Evolutionary conservation across 1,139 yeast genomes (phyloP), one percentile per base, ranked within the genome.

Genomic region (Arxiozyma bovina): DNA sequence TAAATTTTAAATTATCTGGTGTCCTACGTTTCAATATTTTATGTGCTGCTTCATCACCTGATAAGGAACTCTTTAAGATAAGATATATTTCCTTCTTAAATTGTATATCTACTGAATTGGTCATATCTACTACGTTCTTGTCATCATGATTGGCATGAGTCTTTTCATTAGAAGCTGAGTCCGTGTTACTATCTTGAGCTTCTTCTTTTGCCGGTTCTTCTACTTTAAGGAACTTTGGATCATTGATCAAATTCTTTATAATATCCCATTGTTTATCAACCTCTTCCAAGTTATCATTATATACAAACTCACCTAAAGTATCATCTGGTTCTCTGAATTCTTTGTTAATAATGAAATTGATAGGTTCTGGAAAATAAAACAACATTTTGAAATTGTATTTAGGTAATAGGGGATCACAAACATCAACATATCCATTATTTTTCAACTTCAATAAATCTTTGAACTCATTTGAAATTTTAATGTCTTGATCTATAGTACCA

Each of bases 11-110:
- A 0, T 70, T 68, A 50, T 71, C 74, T 6, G 72, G 68, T 2
- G 77, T 68, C 5, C 75, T 70, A 20, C 84, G 65, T 63, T 78
- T 78, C 47, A 87, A 63, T 15, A 93, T 71, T 67, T 91, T 91
- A 69, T 91, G 98, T 0, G 88, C 90, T 0, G 96, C 94, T 73
- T 93, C 99, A 61, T 89, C 96, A 2, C 93, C 83, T 0, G 96
- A 85, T 82, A 91, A 80, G 54, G 96, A 84, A n/a, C 97, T 88
- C 87, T 88, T 90, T 38, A 93, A 74, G 0, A 94, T 85, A 50
- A 90, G 73, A 63, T 91, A 91, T 1, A 91, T 86, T 1, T 80
- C 79, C 63, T 89, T 87, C 60, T 89, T 87, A 60, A 81, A 80
- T 52, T 81, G 80, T 3, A 82, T 73, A 42, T 83, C 69, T 44